Conservation (phyloP, 2,329 filamentous ascomycete species). For the Fusarium sp. region DNA sequence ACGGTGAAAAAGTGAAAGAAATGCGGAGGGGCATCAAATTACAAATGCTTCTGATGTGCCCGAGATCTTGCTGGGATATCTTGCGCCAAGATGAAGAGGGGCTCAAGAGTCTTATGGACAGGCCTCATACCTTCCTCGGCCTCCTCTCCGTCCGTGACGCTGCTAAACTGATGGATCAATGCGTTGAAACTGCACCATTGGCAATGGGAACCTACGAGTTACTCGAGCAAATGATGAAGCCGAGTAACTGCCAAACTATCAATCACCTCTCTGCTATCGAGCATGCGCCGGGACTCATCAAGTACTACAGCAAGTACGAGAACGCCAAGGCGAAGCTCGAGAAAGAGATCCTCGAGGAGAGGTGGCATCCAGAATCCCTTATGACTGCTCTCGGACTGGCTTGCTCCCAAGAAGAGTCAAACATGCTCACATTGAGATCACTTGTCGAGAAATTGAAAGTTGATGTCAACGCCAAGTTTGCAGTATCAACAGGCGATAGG, state of each 20-base stretch:
- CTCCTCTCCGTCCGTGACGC: slow-evolving; percentile 15
- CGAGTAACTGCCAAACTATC: background rate
- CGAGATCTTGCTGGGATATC: background rate
- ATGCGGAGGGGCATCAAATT: background rate
- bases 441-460: slow-evolving; percentile 31
- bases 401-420: slow-evolving; percentile 14
- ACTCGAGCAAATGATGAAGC: slow-evolving; percentile 6
- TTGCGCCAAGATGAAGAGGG: background rate
- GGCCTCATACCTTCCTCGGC: background rate
- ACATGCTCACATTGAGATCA: slow-evolving; percentile 22
- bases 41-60: slow-evolving; percentile 26
- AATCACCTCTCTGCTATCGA: slow-evolving; percentile 7
- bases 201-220: background rate
- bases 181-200: background rate
- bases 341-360: background rate
- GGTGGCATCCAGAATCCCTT: background rate
- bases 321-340: background rate
- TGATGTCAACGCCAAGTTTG: slow-evolving; percentile 21
- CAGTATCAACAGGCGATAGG: background rate
- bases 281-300: background rate
- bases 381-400: slow-evolving; percentile 13
- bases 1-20: background rate
- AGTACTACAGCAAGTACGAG: slow-evolving; percentile 17
- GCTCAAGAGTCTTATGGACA: background rate
- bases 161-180: background rate